phyloP scores from a whole-genome alignment of 2,329 filamentous ascomycete species.

The Cytospora piceicola region DNA sequence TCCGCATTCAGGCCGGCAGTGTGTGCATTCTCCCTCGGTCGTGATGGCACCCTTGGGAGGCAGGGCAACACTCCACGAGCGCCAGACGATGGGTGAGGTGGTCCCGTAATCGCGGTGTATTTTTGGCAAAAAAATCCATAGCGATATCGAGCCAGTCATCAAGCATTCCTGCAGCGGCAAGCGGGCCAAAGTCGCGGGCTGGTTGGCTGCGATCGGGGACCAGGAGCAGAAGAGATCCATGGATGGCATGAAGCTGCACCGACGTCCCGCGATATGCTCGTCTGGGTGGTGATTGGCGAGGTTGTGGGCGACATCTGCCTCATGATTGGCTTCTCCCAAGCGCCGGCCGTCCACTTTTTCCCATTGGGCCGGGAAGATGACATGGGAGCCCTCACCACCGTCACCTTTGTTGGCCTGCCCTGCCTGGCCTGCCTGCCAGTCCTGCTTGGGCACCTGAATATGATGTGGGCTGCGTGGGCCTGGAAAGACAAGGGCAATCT shows the following conservation, averaged over 20 bases:
- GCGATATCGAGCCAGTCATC: conserved; percentile 22
- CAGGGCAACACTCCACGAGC: conserved; percentile 26
- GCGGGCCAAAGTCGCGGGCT: conserved; percentile 37
- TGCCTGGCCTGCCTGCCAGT: too few relatives aligned
- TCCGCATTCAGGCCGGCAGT: conserved; percentile 27
- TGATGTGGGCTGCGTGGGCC: conserved; percentile 9
- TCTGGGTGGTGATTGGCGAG: conserved; percentile 28
- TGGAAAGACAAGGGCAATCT: conserved; percentile 13
- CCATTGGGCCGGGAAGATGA: conserved; percentile 22
- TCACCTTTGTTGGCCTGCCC: too few relatives aligned
- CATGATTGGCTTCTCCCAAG: conserved; percentile 28
- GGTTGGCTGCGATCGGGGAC: conserved; percentile 37
- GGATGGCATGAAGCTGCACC: conserved; percentile 23
- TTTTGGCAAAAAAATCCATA: conserved; percentile 36
- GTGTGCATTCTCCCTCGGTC: conserved; percentile 16
- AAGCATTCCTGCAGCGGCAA: conserved; percentile 34
- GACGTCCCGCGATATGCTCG: conserved; percentile 18
- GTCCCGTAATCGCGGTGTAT: conserved; percentile 31
- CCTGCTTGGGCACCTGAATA: conserved; percentile 6
- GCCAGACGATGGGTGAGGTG: conserved; percentile 21
- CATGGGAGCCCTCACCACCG: conserved; percentile 22
- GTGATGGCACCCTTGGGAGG: conserved; percentile 26
- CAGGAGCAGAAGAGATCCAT: conserved; percentile 14
- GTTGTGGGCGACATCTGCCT: conserved; percentile 4
- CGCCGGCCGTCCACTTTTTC: conserved; percentile 26